Percentiles rank a stretch among this genome's conserved stretches.
These are phyloP conservation scores for Aegilops umbellulata DNA, from an alignment of 176 grass and related monocot species.

Conservation along the genomic window DNA sequence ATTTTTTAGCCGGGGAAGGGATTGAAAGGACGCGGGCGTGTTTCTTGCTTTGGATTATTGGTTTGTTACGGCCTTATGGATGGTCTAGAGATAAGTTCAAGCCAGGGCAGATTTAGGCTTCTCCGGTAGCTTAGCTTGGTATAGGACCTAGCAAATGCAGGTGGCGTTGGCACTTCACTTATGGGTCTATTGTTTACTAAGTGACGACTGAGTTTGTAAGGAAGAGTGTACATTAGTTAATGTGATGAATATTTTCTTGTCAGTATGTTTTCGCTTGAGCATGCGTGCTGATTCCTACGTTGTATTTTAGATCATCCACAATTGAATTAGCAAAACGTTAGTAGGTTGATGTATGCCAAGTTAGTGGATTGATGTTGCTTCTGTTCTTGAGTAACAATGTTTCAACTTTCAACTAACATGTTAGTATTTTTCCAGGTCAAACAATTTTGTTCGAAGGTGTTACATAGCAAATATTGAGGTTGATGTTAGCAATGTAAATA, in stretches of 20 bases:
- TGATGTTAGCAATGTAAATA: conserved; percentile 37
- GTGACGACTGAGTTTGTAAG: background rate
- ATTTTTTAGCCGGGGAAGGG: background rate
- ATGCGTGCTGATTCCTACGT: background rate
- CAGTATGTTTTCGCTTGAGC: background rate
- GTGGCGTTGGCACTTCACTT: background rate
- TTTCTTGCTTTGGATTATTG: background rate
- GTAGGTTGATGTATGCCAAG: background rate
- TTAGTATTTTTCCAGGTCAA: conserved; percentile 49
- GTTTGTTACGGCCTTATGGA: background rate
- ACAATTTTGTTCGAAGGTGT: conserved; percentile 52
- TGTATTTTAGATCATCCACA: background rate
- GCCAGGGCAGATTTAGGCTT: background rate
- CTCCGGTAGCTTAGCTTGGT: background rate
- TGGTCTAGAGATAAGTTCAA: background rate
- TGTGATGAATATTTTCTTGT: background rate
- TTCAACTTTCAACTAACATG: background rate
- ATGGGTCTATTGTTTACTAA: background rate
- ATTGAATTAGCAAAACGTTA: background rate
- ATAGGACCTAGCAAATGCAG: background rate
- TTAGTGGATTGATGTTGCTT: background rate
- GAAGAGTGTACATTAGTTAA: background rate
- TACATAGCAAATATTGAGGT: conserved; percentile 54
- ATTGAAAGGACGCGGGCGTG: background rate
- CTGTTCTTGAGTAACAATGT: background rate